Evolutionary conservation across 2,329 filamentous ascomycete genomes (phyloP).

Genomic region (Colletotrichum euphorbiae): DNA sequence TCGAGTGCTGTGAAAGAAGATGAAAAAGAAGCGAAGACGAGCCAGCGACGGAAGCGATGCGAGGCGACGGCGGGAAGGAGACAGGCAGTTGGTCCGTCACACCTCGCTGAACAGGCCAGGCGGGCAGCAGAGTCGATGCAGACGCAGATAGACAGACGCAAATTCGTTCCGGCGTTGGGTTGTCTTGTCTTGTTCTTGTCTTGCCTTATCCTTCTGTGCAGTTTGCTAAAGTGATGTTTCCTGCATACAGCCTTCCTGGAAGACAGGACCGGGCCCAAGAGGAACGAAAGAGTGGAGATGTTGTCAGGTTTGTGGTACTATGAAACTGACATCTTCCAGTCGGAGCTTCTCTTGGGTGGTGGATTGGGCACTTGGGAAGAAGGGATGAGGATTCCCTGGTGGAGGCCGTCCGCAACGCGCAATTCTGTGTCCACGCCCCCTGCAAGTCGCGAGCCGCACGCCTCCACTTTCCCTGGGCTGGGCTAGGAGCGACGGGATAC

Average conservation of each 20-base stretch:
- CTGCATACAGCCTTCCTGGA: neutral
- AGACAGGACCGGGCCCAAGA: conserved; percentile 2
- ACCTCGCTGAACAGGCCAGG: conserved; percentile 28
- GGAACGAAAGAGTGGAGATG: conserved; percentile 30
- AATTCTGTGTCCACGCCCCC: conserved; percentile 24
- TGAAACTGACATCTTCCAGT: conserved; percentile 38
- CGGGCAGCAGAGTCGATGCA: conserved; percentile 21
- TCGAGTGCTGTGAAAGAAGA: neutral
- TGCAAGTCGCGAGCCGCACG: conserved; percentile 23
- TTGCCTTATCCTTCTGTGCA: neutral
- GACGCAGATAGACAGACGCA: neutral
- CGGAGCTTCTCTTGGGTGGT: conserved; percentile 34
- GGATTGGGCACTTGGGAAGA: conserved; percentile 28
- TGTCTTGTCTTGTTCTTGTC: neutral
- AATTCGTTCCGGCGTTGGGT: neutral
- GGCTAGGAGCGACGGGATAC: neutral
- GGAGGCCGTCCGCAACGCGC: conserved; percentile 21
- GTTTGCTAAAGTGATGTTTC: conserved; percentile 17
- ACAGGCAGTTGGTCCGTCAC: conserved; percentile 29
- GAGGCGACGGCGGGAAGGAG: conserved; percentile 1
- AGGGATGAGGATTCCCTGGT: conserved; percentile 36
- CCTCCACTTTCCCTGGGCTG: conserved; percentile 11
- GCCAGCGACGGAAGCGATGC: conserved; percentile 20
- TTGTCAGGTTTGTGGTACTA: conserved; percentile 39
- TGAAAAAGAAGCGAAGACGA: conserved; percentile 20